Evolutionary conservation across 371 early-diverging fungal genomes (phyloP).

Genomic region (Mucor irregularis): DNA sequence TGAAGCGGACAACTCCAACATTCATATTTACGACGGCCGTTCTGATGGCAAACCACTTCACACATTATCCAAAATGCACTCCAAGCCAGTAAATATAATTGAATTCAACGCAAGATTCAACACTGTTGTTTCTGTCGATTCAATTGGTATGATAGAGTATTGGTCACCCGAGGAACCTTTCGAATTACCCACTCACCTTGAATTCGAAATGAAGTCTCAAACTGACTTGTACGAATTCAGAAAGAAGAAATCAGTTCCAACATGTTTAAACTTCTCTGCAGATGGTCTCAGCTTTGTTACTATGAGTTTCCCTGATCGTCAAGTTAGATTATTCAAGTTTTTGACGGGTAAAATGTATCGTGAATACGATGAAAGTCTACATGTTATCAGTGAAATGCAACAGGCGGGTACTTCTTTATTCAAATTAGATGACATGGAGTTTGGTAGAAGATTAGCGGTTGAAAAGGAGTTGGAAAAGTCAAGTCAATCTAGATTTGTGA

Average conservation of each 20-base stretch:
- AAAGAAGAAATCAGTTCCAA: conserved; percentile 78
- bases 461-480: conserved; percentile 86
- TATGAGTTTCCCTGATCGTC: conserved; percentile 81
- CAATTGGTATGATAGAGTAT: conserved; percentile 89
- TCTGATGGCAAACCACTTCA: conserved; percentile 66
- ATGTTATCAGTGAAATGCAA: conserved; percentile 85
- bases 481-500: conserved; percentile 65
- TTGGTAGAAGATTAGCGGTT: conserved; percentile 89
- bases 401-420: conserved; percentile 78
- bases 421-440: conserved; percentile 95
- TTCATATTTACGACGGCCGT: conserved; percentile 85
- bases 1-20: conserved; percentile 67
- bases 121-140: conserved; percentile 83
- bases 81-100: conserved; percentile 78
- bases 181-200: conserved; percentile 63
- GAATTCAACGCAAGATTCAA: conserved; percentile 76
- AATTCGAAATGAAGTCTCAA: conserved; percentile 84
- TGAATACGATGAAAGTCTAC: conserved; percentile 90
- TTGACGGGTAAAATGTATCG: conserved; percentile 82
- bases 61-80: conserved; percentile 68
- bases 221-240: conserved; percentile 95
- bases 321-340: conserved; percentile 86
- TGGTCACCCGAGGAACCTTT: conserved; percentile 80
- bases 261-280: conserved; percentile 80
- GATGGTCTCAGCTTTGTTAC: conserved; percentile 86